Evolutionary conservation across 371 early-diverging fungal species (phyloP).

Genomic region (Neoconidiobolus thromboides): DNA sequence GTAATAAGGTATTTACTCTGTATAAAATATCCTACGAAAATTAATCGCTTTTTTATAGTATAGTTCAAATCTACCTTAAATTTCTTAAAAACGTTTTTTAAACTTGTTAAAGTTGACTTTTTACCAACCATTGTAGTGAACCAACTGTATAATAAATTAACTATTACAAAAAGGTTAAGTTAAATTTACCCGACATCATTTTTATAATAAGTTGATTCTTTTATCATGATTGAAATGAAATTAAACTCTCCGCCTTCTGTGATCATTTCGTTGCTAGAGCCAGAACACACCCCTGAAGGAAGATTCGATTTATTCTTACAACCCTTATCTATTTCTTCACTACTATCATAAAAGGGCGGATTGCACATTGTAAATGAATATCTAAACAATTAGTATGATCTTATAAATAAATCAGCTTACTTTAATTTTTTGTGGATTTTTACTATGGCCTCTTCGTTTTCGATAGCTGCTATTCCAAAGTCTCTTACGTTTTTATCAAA

Average conservation of each 20-base stretch:
- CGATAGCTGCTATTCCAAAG: background rate
- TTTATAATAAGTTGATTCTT: background rate
- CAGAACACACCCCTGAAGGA: background rate
- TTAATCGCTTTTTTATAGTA: background rate
- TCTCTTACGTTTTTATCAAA: background rate
- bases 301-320: background rate
- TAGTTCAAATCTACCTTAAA: background rate
- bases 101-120: background rate
- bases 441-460: background rate
- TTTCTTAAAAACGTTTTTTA: background rate
- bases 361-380: slow-evolving; percentile 1
- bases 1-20: background rate
- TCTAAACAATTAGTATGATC: background rate
- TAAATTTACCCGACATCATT: background rate
- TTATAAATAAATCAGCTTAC: background rate
- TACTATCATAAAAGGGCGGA: background rate
- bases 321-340: background rate
- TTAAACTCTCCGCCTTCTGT: background rate
- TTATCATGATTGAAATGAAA: background rate
- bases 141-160: background rate
- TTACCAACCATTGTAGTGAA: background rate
- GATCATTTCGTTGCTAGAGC: background rate
- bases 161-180: background rate
- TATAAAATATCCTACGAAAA: background rate
- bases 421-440: background rate